Percentiles rank a stretch among this genome's conserved stretches.
Evolutionary conservation across 192 early-diverging fungal genomes (phyloP).

Genomic region (Coemansia sp.): DNA sequence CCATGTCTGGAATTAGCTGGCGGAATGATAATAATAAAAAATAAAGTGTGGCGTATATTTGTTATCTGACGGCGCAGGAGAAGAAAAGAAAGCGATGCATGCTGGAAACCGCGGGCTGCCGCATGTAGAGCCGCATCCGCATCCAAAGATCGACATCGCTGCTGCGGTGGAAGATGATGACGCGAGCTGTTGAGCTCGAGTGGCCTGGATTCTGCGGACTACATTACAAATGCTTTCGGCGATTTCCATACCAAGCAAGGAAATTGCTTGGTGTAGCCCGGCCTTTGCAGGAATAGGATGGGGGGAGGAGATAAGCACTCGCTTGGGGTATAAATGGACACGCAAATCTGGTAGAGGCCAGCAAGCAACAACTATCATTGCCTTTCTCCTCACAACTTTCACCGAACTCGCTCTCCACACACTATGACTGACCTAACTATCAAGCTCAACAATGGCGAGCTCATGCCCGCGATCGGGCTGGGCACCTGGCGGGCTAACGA

Average conservation of each 20-base stretch:
- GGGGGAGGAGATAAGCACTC: not conserved
- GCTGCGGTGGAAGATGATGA: not conserved
- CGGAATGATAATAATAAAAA: not conserved
- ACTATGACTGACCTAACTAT: conserved; percentile 34
- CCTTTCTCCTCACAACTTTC: not conserved
- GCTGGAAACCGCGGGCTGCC: not conserved
- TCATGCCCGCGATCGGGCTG: conserved; percentile 63
- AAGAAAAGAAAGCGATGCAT: not conserved
- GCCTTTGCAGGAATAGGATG: not conserved
- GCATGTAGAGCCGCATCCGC: not conserved
- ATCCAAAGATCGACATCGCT: not conserved
- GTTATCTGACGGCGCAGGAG: not conserved
- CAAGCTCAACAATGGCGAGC: conserved; percentile 63
- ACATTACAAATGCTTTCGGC: not conserved
- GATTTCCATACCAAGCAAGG: not conserved
- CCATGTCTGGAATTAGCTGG: conserved; percentile 8
- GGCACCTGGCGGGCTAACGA: conserved; percentile 64
- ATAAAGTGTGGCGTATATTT: conserved; percentile 2
- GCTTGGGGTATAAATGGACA: not conserved
- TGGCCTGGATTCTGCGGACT: not conserved
- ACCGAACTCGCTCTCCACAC: not conserved
- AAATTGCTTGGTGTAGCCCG: not conserved
- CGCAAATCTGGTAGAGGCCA: not conserved
- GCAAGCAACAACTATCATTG: not conserved
- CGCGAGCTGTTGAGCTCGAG: not conserved